Evolutionary conservation across 148 eudicot species (phyloP).

Genomic region (Euryodendron excelsum): DNA sequence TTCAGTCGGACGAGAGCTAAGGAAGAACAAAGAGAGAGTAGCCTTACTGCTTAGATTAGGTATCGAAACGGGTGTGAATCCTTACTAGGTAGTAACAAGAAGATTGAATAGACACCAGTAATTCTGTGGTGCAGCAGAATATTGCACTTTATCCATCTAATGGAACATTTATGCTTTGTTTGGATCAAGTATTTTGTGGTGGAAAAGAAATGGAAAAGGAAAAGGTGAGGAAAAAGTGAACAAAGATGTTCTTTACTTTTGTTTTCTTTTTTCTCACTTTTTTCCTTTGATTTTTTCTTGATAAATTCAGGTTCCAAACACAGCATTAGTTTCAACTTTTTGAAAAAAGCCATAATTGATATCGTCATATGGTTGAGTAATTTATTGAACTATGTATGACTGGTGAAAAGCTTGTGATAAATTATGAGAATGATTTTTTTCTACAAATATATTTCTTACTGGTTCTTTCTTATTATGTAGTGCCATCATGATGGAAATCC

Average conservation of each 20-base stretch:
- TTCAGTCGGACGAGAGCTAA: too few species aligned
- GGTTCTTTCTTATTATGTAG: slow-evolving; percentile 19
- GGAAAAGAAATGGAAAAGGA: too few species aligned
- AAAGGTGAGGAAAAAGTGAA: too few species aligned
- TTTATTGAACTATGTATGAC: not conserved
- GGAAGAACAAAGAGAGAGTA: not conserved
- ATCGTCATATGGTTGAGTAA: not conserved
- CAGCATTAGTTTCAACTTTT: not conserved
- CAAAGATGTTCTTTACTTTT: too few species aligned
- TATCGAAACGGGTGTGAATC: not conserved
- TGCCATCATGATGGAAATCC: slow-evolving; percentile 31
- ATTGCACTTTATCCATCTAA: too few species aligned
- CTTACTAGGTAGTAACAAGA: not conserved
- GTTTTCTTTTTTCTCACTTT: too few species aligned
- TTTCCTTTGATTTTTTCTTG: too few species aligned
- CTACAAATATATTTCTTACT: not conserved
- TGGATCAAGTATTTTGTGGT: too few species aligned
- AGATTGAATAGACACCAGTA: not conserved
- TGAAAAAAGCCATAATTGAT: not conserved
- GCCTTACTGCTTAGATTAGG: not conserved
- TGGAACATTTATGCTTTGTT: too few species aligned
- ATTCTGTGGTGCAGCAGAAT: too few species aligned
- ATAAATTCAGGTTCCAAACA: too few species aligned
- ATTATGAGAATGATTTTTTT: not conserved
- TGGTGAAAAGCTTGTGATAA: not conserved